These are phyloP conservation scores for Chenopodium formosanum DNA, from an alignment of 148 eudicot genomes.

Conservation along the genomic window DNA sequence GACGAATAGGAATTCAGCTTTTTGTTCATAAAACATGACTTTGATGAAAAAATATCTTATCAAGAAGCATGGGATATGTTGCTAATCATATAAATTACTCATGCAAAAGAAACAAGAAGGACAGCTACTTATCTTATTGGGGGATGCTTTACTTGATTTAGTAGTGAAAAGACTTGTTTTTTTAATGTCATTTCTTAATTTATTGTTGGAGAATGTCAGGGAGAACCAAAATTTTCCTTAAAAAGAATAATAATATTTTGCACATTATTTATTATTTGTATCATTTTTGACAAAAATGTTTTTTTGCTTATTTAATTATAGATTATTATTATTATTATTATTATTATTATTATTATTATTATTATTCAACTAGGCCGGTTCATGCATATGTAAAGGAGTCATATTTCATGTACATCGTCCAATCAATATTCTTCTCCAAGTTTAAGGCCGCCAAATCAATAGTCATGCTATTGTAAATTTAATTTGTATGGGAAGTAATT, in stretches of 20 bases:
- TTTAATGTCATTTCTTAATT: conserved; percentile 3
- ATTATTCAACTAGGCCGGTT: background rate
- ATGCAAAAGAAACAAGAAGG: conserved; percentile 13
- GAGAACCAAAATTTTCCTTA: conserved; percentile 15
- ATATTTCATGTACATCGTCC: background rate
- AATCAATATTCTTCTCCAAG: conserved; percentile 3
- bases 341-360: no score
- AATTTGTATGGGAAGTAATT: background rate
- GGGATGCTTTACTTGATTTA: conserved; percentile 27
- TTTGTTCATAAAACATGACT: conserved; percentile 12
- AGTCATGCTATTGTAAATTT: background rate
- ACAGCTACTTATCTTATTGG: conserved; percentile 26
- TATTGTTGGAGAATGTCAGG: conserved; percentile 20
- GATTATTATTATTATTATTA: no score
- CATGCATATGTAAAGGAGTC: background rate
- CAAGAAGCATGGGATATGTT: conserved; percentile 25
- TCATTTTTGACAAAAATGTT: background rate
- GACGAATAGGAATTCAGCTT: conserved; percentile 38
- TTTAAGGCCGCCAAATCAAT: background rate
- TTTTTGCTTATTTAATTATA: background rate
- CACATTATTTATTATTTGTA: no score
- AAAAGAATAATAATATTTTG: background rate
- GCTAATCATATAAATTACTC: conserved; percentile 18
- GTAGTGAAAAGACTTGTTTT: conserved; percentile 19
- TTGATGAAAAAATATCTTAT: conserved; percentile 17